These are phyloP conservation scores for Arthrobotrys iridis DNA, from an alignment of 2,329 filamentous ascomycete species.

Conservation along the genomic window DNA sequence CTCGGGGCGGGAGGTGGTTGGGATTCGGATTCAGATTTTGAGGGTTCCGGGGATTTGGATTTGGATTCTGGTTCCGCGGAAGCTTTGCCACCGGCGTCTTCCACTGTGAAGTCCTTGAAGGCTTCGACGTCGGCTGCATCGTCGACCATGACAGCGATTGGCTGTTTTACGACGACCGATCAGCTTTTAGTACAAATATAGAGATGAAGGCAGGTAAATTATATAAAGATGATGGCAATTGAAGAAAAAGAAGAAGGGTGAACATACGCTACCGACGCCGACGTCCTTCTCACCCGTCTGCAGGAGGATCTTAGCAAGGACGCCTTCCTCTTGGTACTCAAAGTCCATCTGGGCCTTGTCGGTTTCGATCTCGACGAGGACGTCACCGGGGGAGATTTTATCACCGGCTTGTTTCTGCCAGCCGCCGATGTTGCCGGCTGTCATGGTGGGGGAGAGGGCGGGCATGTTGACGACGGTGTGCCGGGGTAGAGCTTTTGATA, in stretches of 20 bases:
- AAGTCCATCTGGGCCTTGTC: constrained; percentile 99
- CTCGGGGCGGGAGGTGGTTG: constrained; percentile 67
- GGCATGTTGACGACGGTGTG: constrained; percentile 98
- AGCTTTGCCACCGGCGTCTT: constrained; percentile 82
- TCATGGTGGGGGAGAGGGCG: constrained; percentile 97
- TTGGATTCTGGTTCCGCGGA: constrained; percentile 67
- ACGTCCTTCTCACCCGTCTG: constrained; percentile 94
- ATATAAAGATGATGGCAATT: too few species aligned
- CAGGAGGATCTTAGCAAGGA: constrained; percentile 92
- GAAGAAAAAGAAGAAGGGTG: background rate
- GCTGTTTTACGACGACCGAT: constrained; percentile 67
- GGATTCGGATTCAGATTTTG: constrained; percentile 68
- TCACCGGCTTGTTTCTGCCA: constrained; percentile 99
- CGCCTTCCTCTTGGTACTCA: constrained; percentile 98
- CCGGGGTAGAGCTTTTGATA: constrained; percentile 79
- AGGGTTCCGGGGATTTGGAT: constrained; percentile 70
- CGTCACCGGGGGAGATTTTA: constrained; percentile 85
- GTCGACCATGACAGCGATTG: constrained; percentile 93
- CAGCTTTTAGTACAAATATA: background rate
- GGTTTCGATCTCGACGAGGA: constrained; percentile 97
- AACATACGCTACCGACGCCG: constrained; percentile 88
- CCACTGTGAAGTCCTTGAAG: constrained; percentile 86
- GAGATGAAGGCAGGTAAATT: too few species aligned
- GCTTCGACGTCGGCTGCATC: constrained; percentile 86
- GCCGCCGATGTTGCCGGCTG: constrained; percentile 89